Evolutionary conservation across 108 stramenopile species (phyloP).

Genomic region (Phaeodactylum tricornutum): DNA sequence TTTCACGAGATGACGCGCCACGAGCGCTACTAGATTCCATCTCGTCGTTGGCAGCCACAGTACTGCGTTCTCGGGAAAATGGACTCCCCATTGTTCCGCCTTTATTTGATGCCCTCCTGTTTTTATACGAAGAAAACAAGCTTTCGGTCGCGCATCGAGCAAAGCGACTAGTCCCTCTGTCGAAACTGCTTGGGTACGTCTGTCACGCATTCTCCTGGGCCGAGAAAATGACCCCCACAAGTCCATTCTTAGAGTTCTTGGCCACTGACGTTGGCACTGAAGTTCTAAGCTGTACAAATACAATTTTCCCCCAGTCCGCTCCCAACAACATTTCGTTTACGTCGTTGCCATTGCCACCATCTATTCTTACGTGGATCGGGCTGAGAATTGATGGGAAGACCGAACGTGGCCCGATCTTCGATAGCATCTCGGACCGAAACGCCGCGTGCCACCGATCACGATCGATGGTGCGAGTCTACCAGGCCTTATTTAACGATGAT

Average conservation of each 20-base stretch:
- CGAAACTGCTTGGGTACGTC: too few relatives aligned
- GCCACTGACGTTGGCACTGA: conserved; percentile 35
- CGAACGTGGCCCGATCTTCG: neutral
- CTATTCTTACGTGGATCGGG: conserved; percentile 34
- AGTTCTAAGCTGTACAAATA: conserved; percentile 17
- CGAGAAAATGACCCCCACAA: neutral
- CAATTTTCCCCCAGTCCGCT: neutral
- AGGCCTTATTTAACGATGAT: conserved; percentile 14
- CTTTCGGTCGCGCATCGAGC: conserved; percentile 19
- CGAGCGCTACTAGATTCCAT: too few relatives aligned
- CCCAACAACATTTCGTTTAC: neutral
- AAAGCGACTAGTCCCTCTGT: too few relatives aligned
- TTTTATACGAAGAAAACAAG: conserved; percentile 65
- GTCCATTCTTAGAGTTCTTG: conserved; percentile 6
- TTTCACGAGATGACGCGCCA: too few relatives aligned
- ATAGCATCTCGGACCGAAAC: neutral
- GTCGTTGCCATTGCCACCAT: conserved; percentile 17
- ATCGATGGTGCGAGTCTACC: conserved; percentile 40
- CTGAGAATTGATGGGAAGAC: conserved; percentile 10
- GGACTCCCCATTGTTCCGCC: too few relatives aligned
- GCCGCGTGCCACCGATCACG: neutral
- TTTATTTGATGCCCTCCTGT: conserved; percentile 61
- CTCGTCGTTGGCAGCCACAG: too few relatives aligned
- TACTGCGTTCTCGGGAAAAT: too few relatives aligned
- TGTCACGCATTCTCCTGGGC: conserved; percentile 11